Evolutionary conservation across 176 grass and related monocot species (phyloP), one percentile per base, ranked within the genome.

Genomic region (Microstegium vimineum): DNA sequence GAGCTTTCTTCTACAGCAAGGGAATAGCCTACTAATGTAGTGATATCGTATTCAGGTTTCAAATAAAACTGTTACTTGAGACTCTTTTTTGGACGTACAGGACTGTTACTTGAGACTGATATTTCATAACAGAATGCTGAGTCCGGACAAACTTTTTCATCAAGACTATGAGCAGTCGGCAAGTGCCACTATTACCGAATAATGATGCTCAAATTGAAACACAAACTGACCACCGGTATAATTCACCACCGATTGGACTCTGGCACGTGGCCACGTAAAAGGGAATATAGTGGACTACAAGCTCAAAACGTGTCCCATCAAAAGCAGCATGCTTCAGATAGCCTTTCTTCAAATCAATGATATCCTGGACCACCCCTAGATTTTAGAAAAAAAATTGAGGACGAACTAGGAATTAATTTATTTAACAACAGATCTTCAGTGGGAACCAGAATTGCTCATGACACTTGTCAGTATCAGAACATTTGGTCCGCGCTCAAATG

Each of bases 341-440:
- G 27, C 78, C 83, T 89, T 85, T 89, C 78, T 82, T 57, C 72
- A 30, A 59, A 77, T 63, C 72, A 89, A 85, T 89, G 69, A 89
- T 89, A 81, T 72, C 73, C 35, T 76, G 64, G 54, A 83, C 64
- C 72, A 37, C 76, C 5, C 40, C 42, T 16, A 64, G 72, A 82
- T 82, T 71, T 20, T 85, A 71, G 82, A 37, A 23, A 52, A n/a
- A 83, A 74, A 34, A 35, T 9, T 17, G 51, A 80, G 60, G 41
- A 16, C 22, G 34, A 16, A 7, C 10, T 32, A 36, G 34, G 10
- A 54, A 73, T 20, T 73, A 35, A 72, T 77, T 77, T 71, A n/a
- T 82, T 77, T 64, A n/a, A n/a, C 76, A 59, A 37, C 15, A 10
- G 46, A 76, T 59, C 43, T 77, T 85, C 28, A 65, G 78, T 77